phyloP scores from a whole-genome alignment of 2,329 filamentous ascomycete species.

The Ampelomyces quisqualis region DNA sequence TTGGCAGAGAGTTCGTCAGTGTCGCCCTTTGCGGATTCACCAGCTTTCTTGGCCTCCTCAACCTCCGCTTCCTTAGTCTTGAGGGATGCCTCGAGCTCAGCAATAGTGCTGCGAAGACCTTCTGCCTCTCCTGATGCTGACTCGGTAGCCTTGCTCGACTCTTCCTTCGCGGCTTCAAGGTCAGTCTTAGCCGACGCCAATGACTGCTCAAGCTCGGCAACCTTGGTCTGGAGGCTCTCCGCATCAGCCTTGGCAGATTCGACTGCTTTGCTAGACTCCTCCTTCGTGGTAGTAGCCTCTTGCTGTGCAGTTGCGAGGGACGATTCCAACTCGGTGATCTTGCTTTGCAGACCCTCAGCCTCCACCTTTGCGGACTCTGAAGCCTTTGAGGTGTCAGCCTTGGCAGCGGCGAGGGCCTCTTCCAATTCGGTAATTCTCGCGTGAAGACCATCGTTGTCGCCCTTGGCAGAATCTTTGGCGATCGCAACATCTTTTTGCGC shows the following conservation, averaged over 20 bases:
- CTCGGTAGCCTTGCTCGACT: conserved; percentile 13
- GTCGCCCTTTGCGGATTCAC: conserved; percentile 15
- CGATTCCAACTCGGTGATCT: conserved; percentile 21
- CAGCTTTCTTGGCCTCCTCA: conserved; percentile 16
- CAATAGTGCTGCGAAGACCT: conserved; percentile 15
- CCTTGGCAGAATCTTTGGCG: conserved; percentile 15
- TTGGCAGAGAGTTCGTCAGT: conserved; percentile 16
- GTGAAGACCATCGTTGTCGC: conserved; percentile 11
- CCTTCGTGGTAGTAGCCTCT: conserved; percentile 17
- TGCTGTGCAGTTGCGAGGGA: conserved; percentile 15
- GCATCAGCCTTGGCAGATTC: conserved; percentile 20
- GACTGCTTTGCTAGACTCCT: conserved; percentile 19
- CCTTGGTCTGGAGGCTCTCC: conserved; percentile 18
- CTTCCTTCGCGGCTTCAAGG: conserved; percentile 12
- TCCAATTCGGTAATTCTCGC: conserved; percentile 14
- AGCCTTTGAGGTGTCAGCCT: conserved; percentile 11
- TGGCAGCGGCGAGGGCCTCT: conserved; percentile 1
- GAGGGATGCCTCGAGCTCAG: conserved; percentile 17
- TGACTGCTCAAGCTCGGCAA: conserved; percentile 22
- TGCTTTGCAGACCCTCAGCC: conserved; percentile 14
- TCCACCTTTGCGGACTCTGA: conserved; percentile 22
- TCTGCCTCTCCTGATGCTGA: conserved; percentile 20
- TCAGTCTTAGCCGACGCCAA: conserved; percentile 19
- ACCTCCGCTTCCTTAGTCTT: conserved; percentile 16
- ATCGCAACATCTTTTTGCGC: conserved; percentile 13